Evolutionary conservation across 768 basidiomycete species (phyloP).

Genomic region (Asterophora parasitica): DNA sequence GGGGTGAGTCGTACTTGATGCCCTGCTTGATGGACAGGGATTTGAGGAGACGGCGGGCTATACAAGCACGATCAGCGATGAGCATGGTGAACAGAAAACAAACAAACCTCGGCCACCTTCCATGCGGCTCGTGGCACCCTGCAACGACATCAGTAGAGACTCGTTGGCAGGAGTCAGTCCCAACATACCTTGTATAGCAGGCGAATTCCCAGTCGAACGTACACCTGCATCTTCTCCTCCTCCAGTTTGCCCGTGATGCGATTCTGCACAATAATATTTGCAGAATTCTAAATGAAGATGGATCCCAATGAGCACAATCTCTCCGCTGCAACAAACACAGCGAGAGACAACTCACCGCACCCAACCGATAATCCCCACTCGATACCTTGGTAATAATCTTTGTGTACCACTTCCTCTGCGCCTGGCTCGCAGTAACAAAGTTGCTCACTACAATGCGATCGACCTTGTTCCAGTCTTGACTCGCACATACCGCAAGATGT

Average conservation of each 20-base stretch:
- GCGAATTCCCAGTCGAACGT: constrained; percentile 89
- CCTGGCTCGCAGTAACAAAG: constrained; percentile 91
- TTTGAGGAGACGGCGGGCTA: constrained; percentile 79
- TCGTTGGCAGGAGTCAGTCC: too few species aligned
- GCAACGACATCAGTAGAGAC: neutral
- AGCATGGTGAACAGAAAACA: neutral
- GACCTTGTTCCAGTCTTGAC: constrained; percentile 86
- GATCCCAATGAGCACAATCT: constrained; percentile 1
- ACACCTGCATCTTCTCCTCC: constrained; percentile 97
- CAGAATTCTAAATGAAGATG: constrained; percentile 64
- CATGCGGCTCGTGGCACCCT: constrained; percentile 85
- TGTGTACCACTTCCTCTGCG: constrained; percentile 96
- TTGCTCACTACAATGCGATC: constrained; percentile 89
- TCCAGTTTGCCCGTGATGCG: constrained; percentile 85
- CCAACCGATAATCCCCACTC: constrained; percentile 82
- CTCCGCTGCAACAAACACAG: constrained; percentile 3
- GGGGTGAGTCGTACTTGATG: constrained; percentile 82
- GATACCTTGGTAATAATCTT: constrained; percentile 85
- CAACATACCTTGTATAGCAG: constrained; percentile 73
- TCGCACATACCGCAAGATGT: constrained; percentile 94
- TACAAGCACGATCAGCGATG: neutral
- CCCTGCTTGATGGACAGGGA: constrained; percentile 93
- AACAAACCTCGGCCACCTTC: constrained; percentile 77
- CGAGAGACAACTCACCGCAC: constrained; percentile 58
- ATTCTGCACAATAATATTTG: constrained; percentile 98